phyloP scores from a whole-genome alignment of 1,139 yeast genomes.

The Debaryomycetaceae sp. region DNA sequence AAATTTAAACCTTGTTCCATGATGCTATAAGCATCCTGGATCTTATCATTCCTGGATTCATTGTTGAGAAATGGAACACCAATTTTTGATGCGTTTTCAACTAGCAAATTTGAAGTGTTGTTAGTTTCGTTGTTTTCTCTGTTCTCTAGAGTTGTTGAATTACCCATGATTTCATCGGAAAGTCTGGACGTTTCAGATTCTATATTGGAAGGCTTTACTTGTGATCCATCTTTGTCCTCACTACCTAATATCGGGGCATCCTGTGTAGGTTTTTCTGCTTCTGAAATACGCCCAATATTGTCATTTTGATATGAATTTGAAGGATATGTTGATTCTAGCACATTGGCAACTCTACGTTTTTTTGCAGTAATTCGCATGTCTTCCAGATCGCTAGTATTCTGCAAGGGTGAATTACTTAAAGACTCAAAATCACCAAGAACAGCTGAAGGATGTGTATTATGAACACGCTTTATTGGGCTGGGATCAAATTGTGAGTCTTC shows the following conservation, averaged over 20 bases:
- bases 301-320: neutral
- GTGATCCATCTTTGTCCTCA: neutral
- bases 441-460: neutral
- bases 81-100: neutral
- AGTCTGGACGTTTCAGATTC: neutral
- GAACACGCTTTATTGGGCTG: neutral
- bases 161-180: neutral
- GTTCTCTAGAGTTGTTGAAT: neutral
- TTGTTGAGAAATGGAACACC: neutral
- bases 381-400: neutral
- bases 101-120: neutral
- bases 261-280: neutral
- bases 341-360: neutral
- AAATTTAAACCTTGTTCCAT: conserved; percentile 9
- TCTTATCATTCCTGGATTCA: neutral
- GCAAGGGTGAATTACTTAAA: neutral
- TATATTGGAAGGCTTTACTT: neutral
- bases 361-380: neutral
- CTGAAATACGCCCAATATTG: neutral
- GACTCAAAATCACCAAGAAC: neutral
- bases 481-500: conserved; percentile 5
- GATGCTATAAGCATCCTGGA: conserved; percentile 1
- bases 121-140: neutral
- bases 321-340: neutral
- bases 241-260: neutral